Evolutionary conservation across 2,329 filamentous ascomycete genomes (phyloP).

Genomic region (Chaetomiaceae sp.): DNA sequence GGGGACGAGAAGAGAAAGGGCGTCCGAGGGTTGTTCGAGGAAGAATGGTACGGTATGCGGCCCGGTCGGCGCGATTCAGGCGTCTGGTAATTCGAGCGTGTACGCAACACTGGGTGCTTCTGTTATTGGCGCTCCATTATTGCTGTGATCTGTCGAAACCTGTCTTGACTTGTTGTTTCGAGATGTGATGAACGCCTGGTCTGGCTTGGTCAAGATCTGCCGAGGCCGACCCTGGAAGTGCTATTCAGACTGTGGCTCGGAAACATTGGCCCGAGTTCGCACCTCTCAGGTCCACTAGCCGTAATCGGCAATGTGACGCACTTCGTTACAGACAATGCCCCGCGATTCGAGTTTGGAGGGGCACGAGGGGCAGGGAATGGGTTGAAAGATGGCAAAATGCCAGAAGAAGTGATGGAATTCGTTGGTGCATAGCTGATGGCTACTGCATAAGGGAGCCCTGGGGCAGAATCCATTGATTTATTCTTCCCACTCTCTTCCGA

Average conservation of each 20-base stretch:
- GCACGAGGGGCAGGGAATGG: background rate
- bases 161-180: background rate
- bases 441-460: too few relatives aligned
- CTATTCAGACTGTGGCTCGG: background rate
- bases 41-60: too few relatives aligned
- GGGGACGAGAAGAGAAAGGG: background rate
- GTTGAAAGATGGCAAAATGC: too few relatives aligned
- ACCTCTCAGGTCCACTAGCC: background rate
- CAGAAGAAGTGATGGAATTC: too few relatives aligned
- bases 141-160: background rate
- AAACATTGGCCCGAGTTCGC: background rate
- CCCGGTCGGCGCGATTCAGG: too few relatives aligned
- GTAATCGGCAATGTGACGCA: background rate
- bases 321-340: too few relatives aligned
- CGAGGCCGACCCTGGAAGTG: constrained; percentile 3
- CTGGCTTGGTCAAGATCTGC: constrained; percentile 1
- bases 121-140: constrained; percentile 14
- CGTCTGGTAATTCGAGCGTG: too few relatives aligned
- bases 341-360: background rate
- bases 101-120: background rate
- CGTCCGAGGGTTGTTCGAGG: too few relatives aligned
- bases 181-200: background rate
- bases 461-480: too few relatives aligned
- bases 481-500: too few relatives aligned
- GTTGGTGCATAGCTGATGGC: too few relatives aligned